Evolutionary conservation across 2,329 filamentous ascomycete genomes (phyloP), one percentile per base, ranked within the genome.

Genomic region (Moelleriella libera): DNA sequence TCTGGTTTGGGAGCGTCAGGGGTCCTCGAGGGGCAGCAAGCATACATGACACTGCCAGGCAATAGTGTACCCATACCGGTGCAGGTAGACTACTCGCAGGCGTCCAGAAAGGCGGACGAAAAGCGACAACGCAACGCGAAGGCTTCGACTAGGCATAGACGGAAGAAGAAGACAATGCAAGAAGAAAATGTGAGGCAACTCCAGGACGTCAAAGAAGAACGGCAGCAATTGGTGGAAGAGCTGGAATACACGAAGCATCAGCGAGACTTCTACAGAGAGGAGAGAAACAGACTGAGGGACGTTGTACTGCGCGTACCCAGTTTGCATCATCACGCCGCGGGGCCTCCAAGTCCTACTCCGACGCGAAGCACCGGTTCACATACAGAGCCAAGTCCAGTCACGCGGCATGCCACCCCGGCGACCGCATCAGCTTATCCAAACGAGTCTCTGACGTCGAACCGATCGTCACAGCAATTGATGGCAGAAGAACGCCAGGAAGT

Each of bases 111-210:
- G 56, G 85, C 86, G 40, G 85, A 92, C 57, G 86, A 94, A 63
- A 94, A 92, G 66, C 75, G 88, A 48, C 82, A 84, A 61, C 78
- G 87, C 46, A 94, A 94, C 58, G 88, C 88, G 41, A 85, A 85
- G 44, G 88, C 88, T 5, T 94, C 87, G 48, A 86, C 86, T 44
- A 76, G 88, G 50, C 92, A 94, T 54, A 77, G 88, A 48, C 79
- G 82, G 58, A 76, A 88, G 50, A 81, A 88, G 58, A 94, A 94
- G 66, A 85, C 88, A 58, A 82, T 84, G 61, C 85, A 90, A 60
- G 78, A 77, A 55, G 83, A 88, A 60, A 83, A 82, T 49, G 77
- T 78, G 12, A 72, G 75, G 47, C 82, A 76, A 45, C 80, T 90
- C 52, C 72, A 83, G 45, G 77, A 80, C 54, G 68, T 90, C 47